phyloP scores from a whole-genome alignment of 1,284 basidiomycete genomes.

The Puccinia triticina region DNA sequence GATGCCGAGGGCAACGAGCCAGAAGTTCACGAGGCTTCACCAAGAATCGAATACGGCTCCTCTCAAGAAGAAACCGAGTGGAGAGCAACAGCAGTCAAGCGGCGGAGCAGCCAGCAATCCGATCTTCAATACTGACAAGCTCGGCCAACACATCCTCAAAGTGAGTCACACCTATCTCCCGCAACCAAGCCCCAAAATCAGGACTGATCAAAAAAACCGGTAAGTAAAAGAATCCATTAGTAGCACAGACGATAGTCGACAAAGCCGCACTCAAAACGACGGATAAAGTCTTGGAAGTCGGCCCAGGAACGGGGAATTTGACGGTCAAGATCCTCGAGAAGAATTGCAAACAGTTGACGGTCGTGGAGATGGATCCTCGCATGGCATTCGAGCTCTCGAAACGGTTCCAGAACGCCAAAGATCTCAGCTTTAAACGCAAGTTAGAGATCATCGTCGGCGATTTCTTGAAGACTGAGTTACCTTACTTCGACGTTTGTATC shows the following conservation, averaged over 20 bases:
- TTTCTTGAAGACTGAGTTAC: constrained; percentile 93
- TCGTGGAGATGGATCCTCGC: constrained; percentile 97
- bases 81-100: not conserved
- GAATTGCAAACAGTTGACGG: constrained; percentile 82
- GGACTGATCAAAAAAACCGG: not conserved
- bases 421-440: constrained; percentile 63
- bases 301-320: constrained; percentile 96
- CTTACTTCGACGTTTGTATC: constrained; percentile 98
- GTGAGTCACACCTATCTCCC: constrained; percentile 78
- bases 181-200: not conserved
- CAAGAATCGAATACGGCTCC: not conserved
- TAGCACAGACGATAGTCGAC: constrained; percentile 58
- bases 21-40: constrained; percentile 76
- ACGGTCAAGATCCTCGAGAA: constrained; percentile 92
- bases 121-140: constrained; percentile 66
- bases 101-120: constrained; percentile 36
- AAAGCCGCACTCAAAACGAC: constrained; percentile 91
- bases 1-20: constrained; percentile 89
- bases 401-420: constrained; percentile 73
- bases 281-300: constrained; percentile 95
- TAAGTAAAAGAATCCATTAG: constrained; percentile 44
- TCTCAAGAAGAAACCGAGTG: constrained; percentile 5
- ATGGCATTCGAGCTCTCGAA: constrained; percentile 98
- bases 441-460: constrained; percentile 93
- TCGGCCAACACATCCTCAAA: constrained; percentile 96